phyloP scores from a whole-genome alignment of 129 eudicot genomes.

The Escallonia rubra region DNA sequence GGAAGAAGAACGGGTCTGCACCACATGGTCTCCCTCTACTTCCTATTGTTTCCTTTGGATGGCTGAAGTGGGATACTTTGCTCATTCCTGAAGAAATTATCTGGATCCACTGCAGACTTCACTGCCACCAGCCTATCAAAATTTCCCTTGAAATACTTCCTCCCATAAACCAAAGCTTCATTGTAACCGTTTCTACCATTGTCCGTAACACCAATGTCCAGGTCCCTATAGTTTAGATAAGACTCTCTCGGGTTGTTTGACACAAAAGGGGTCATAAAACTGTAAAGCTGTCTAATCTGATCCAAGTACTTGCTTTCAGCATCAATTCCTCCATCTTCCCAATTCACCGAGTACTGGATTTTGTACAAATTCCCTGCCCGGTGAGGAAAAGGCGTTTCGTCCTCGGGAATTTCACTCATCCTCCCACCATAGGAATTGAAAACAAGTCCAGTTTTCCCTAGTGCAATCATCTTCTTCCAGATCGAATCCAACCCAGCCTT shows the following conservation, averaged over 20 bases:
- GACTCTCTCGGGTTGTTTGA: constrained; percentile 18
- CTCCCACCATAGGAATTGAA: constrained; percentile 39
- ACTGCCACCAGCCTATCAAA: constrained; percentile 21
- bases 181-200: constrained; percentile 1
- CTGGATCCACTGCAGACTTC: constrained; percentile 23
- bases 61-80: constrained; percentile 16
- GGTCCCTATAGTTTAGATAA: constrained; percentile 24
- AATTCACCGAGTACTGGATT: constrained; percentile 37
- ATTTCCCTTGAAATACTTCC: constrained; percentile 17
- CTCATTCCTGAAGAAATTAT: constrained; percentile 16
- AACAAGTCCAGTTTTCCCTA: constrained; percentile 11
- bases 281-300: constrained; percentile 9
- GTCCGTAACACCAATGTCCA: constrained; percentile 14
- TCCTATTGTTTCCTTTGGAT: constrained; percentile 1
- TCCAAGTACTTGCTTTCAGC: constrained; percentile 21
- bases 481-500: constrained; percentile 24
- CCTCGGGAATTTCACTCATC: constrained; percentile 38
- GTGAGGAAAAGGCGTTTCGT: constrained; percentile 52
- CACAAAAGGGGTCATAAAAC: constrained; percentile 21
- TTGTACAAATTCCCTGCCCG: constrained; percentile 52
- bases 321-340: constrained; percentile 31
- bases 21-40: neutral
- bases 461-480: constrained; percentile 22
- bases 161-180: constrained; percentile 10
- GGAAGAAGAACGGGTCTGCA: neutral